Percentiles rank a stretch among this genome's conserved stretches.
phyloP scores from a whole-genome alignment of 208 protist genomes.

The Angomonas ambiguus region DNA sequence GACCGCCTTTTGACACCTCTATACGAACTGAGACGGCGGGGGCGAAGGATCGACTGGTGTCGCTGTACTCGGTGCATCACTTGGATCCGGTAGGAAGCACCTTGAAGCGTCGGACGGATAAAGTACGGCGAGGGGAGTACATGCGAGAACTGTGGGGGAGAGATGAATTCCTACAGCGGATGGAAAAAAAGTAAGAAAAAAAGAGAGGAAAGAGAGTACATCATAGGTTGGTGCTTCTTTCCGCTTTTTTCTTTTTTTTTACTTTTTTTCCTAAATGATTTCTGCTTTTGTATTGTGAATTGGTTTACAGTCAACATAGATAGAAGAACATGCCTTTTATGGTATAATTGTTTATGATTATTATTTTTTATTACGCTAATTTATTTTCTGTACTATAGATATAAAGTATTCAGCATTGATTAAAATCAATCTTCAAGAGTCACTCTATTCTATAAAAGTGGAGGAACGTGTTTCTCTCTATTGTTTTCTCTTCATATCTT shows the following conservation, averaged over 20 bases:
- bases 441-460: too few species aligned
- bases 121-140: slow-evolving; percentile 61
- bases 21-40: background rate
- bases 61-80: slow-evolving; percentile 31
- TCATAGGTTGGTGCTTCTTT: background rate
- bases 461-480: too few species aligned
- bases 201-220: slow-evolving; percentile 1
- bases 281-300: background rate
- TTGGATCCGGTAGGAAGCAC: slow-evolving; percentile 59
- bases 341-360: too few species aligned
- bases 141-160: slow-evolving; percentile 71
- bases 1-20: background rate
- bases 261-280: slow-evolving; percentile 8
- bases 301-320: too few species aligned
- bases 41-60: slow-evolving; percentile 13
- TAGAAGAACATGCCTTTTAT: too few species aligned
- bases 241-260: background rate
- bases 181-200: slow-evolving; percentile 3
- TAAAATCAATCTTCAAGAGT: too few species aligned
- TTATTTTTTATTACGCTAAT: too few species aligned
- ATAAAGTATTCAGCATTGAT: too few species aligned
- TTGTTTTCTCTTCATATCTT: slow-evolving; percentile 11
- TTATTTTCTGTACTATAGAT: too few species aligned
- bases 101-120: slow-evolving; percentile 46
- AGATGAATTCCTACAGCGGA: slow-evolving; percentile 56